Evolutionary conservation across 345 rosid genomes (phyloP), one percentile per base, ranked within the genome.

Genomic region (Pistacia atlantica): DNA sequence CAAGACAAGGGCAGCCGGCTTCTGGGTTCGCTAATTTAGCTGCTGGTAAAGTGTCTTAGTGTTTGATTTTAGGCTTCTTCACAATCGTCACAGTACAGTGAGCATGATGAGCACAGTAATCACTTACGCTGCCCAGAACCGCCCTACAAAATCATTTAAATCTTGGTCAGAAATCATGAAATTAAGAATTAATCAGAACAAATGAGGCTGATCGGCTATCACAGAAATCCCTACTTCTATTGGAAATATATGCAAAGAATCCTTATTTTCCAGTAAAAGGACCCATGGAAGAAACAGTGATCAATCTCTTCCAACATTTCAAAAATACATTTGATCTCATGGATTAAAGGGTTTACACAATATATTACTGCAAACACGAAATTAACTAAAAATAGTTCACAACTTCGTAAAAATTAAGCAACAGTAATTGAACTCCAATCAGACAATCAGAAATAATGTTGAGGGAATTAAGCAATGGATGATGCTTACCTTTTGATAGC

Each of bases 1-100:
- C 4, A 7, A 4, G 25, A 25, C 25, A 25, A 25, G 11, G 16
- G 22, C 56, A 38, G 18, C 42, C 38, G 28, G 1, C 11, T 55
- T 12, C 0, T 5, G 14, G 13, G 35, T 37, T 46, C 7, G 17
- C 75, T 67, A 49, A 42, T 66, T 31, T 58, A 38, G 45, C 10
- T 8, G 66, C 55, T 42, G 38, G 56, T 25, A 22, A 8, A 48
- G 65, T 3, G n/a, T 14, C 74, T 79, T 77, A 89, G 78, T 83
- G 90, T 61, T 93, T 96, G 86, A 55, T 76, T 87, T 92, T 93
- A 49, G 99, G 99, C 93, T 33, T 96, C 95, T 96, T 95, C 77
- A 92, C 98, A 65, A 96, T 89, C 98, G 93, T 89, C 80, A 92
- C 98, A 1, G 90, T 82, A 89, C 98, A 96, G 74, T 96, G 99